Evolutionary conservation across 2,329 filamentous ascomycete genomes (phyloP).

Genomic region (Tympanopsis confertula): DNA sequence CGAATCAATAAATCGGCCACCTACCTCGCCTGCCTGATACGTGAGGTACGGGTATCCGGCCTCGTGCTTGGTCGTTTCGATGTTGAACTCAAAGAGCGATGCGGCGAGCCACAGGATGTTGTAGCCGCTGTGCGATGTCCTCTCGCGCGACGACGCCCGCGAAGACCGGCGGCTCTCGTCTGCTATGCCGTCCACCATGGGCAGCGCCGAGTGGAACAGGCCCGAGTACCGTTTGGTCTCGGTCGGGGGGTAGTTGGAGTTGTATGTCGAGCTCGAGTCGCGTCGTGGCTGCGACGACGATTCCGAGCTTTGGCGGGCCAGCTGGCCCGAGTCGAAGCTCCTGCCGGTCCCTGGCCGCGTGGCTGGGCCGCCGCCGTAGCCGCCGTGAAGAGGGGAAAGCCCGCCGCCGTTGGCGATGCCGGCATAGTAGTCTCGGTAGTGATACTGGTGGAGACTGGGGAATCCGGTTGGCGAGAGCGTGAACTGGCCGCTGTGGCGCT

Average conservation of each 20-base stretch:
- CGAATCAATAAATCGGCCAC: slow-evolving; percentile 12
- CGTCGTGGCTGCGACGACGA: slow-evolving; percentile 26
- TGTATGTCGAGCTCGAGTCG: slow-evolving; percentile 43
- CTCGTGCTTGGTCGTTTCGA: slow-evolving; percentile 81
- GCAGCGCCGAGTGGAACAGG: slow-evolving; percentile 78
- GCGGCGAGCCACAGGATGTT: slow-evolving; percentile 87
- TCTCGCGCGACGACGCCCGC: slow-evolving; percentile 47
- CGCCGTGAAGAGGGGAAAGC: slow-evolving; percentile 32
- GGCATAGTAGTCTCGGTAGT: slow-evolving; percentile 42
- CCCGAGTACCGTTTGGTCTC: slow-evolving; percentile 54
- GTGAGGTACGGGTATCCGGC: slow-evolving; percentile 92
- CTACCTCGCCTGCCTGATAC: slow-evolving; percentile 82
- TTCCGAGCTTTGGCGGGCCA: slow-evolving; percentile 39
- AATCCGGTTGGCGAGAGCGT: slow-evolving; percentile 37
- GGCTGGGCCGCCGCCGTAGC: slow-evolving; percentile 23
- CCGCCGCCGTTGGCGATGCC: slow-evolving; percentile 26
- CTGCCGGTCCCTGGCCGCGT: slow-evolving; percentile 45
- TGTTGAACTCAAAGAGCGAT: slow-evolving; percentile 93
- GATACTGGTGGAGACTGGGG: slow-evolving; percentile 40
- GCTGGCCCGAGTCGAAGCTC: slow-evolving; percentile 41
- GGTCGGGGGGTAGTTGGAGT: slow-evolving; percentile 30
- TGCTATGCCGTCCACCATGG: slow-evolving; percentile 59
- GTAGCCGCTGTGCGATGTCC: slow-evolving; percentile 42
- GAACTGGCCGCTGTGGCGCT: slow-evolving; percentile 56
- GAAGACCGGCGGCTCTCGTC: slow-evolving; percentile 41